Evolutionary conservation across 202 grass and related monocot species (phyloP).

Genomic region (Brachypodium distachyon): DNA sequence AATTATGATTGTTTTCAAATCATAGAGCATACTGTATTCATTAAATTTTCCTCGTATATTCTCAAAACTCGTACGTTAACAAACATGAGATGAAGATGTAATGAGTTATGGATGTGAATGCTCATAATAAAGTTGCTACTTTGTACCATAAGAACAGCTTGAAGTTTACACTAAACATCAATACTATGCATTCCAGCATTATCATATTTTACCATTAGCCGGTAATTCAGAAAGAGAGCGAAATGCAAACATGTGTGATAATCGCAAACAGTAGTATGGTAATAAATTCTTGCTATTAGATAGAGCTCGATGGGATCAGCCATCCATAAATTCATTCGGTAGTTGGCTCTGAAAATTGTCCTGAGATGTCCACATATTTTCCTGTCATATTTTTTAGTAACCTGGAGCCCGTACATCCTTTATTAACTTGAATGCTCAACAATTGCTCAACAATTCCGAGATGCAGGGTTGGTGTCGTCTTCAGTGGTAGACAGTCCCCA

Average conservation of each 20-base stretch:
- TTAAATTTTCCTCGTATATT: no score
- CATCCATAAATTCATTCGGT: background rate
- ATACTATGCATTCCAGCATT: background rate
- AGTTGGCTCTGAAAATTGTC: background rate
- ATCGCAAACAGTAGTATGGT: background rate
- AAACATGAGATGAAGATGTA: background rate
- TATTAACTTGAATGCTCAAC: no score
- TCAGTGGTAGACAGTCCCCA: constrained; percentile 93
- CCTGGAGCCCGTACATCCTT: background rate
- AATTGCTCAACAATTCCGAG: no score
- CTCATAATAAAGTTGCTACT: background rate
- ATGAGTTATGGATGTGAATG: background rate
- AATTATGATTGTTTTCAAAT: no score
- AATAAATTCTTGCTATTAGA: background rate
- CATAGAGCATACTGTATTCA: no score
- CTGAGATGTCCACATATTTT: background rate
- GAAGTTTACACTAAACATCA: background rate
- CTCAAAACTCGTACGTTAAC: background rate
- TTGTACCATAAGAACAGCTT: background rate
- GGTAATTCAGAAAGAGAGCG: background rate
- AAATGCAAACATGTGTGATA: background rate
- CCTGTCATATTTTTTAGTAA: background rate
- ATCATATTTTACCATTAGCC: background rate
- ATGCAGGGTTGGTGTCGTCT: constrained; percentile 85
- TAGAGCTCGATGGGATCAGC: background rate